A percentile compares a stretch with the other conserved stretches of the same genome.
Evolutionary conservation across 106 monocot species (phyloP).

Genomic region (Ottelia alismoides): DNA sequence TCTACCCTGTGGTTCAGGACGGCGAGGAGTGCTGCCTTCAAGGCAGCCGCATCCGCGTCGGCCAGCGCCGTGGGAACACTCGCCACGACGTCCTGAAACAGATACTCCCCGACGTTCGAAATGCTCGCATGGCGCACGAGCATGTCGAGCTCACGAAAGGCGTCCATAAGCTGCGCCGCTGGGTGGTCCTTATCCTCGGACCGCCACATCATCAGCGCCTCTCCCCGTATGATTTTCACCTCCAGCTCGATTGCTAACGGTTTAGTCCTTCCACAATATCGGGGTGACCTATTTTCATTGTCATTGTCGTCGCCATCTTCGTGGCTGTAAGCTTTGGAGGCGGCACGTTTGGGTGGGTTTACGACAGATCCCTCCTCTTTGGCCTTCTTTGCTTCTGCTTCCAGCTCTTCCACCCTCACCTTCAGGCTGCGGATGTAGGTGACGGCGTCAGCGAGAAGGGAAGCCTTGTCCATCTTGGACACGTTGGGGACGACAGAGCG

Average conservation of each 20-base stretch:
- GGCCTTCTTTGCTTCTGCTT: not conserved
- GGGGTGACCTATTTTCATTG: not conserved
- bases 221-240: conserved; percentile 19
- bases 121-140: conserved; percentile 32
- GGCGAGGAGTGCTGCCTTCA: conserved; percentile 9
- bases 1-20: too few species aligned
- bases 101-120: conserved; percentile 6
- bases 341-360: not conserved
- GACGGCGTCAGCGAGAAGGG: conserved; percentile 25
- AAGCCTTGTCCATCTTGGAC: conserved; percentile 20
- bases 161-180: conserved; percentile 31
- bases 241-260: conserved; percentile 17
- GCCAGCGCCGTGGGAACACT: conserved; percentile 5
- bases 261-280: not conserved
- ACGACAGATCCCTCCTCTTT: not conserved
- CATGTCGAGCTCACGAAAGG: conserved; percentile 22
- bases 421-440: conserved; percentile 18
- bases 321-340: too few species aligned
- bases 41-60: not conserved
- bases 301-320: not conserved
- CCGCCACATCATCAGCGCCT: conserved; percentile 23
- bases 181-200: conserved; percentile 20
- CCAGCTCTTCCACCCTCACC: conserved; percentile 9
- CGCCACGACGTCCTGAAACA: conserved; percentile 19
- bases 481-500: conserved; percentile 24